These are phyloP conservation scores for Tolypocladium album DNA, from an alignment of 2,329 filamentous ascomycete genomes.

Conservation along the genomic window DNA sequence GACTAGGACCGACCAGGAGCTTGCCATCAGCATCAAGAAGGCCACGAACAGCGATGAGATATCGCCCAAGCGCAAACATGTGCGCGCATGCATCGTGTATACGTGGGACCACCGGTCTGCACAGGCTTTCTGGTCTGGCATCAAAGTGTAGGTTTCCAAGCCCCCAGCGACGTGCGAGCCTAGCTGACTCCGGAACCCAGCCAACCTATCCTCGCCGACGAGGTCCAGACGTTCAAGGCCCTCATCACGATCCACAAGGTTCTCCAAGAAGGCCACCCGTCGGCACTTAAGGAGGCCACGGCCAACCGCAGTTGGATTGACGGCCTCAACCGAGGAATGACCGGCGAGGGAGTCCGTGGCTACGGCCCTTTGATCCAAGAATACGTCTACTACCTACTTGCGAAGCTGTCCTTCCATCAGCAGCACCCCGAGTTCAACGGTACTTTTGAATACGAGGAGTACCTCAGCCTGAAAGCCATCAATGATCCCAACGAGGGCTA, in stretches of 20 bases:
- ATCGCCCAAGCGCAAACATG: conserved; percentile 77
- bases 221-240: conserved; percentile 98
- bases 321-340: conserved; percentile 73
- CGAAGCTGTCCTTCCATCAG: conserved; percentile 92
- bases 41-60: conserved; percentile 59
- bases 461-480: conserved; percentile 94
- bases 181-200: conserved; percentile 30
- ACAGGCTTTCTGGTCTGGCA: conserved; percentile 89
- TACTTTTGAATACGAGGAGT: conserved; percentile 97
- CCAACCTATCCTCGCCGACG: conserved; percentile 95
- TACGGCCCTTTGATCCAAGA: conserved; percentile 90
- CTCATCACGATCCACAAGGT: conserved; percentile 97
- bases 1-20: conserved; percentile 53
- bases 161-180: neutral
- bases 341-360: conserved; percentile 75
- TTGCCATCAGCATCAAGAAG: conserved; percentile 60
- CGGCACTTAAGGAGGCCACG: conserved; percentile 80
- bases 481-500: conserved; percentile 98
- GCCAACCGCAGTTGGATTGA: conserved; percentile 85
- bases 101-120: conserved; percentile 99
- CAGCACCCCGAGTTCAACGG: conserved; percentile 98
- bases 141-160: conserved; percentile 74
- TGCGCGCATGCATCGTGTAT: conserved; percentile 94
- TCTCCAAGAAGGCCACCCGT: conserved; percentile 88
- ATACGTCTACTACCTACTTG: conserved; percentile 91